A percentile compares a stretch with the other conserved stretches of the same genome.
phyloP scores from a whole-genome alignment of 2,329 filamentous ascomycete genomes.

The Ramularia endophylla region DNA sequence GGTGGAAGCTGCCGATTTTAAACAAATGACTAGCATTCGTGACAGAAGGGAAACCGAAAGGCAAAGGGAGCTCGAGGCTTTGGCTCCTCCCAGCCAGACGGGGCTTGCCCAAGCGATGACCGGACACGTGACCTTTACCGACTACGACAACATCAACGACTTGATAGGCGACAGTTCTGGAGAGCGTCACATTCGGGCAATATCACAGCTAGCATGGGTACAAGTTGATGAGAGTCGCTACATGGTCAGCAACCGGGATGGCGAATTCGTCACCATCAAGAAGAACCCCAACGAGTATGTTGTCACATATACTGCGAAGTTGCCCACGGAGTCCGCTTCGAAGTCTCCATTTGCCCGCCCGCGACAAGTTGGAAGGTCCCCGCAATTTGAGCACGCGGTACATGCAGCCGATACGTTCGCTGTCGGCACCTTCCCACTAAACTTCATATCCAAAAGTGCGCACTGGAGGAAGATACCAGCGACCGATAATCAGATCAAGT shows the following conservation, averaged over 20 bases:
- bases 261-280: constrained; percentile 55
- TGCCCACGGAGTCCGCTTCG: constrained; percentile 30
- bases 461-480: constrained; percentile 66
- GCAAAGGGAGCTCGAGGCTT: constrained; percentile 30
- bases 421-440: constrained; percentile 33
- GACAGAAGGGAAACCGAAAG: constrained; percentile 40
- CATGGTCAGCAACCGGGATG: constrained; percentile 58
- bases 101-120: constrained; percentile 13
- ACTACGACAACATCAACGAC: constrained; percentile 89
- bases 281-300: constrained; percentile 31
- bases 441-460: constrained; percentile 60
- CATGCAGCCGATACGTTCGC: constrained; percentile 69
- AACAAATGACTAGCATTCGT: constrained; percentile 54
- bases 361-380: constrained; percentile 58
- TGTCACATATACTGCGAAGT: constrained; percentile 39
- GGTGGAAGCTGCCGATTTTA: constrained; percentile 58
- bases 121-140: constrained; percentile 67
- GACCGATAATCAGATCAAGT: constrained; percentile 55
- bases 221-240: constrained; percentile 64
- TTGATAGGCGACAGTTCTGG: constrained; percentile 74
- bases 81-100: background rate
- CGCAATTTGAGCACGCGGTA: constrained; percentile 67
- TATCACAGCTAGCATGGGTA: constrained; percentile 80
- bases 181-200: constrained; percentile 69
- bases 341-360: constrained; percentile 61